Conservation (phyloP, 208 protist genomes). For the Ichthyophonus hoferi region DNA sequence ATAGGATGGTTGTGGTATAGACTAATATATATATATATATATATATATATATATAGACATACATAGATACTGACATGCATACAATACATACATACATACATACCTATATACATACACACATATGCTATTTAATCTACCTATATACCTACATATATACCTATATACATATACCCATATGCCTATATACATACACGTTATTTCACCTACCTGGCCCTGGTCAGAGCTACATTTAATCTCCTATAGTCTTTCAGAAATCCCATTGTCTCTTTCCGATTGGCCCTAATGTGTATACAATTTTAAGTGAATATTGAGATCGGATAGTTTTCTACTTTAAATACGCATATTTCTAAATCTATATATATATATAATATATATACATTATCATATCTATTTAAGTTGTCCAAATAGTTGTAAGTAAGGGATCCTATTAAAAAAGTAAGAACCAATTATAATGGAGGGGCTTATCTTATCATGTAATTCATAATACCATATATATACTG, state of each 20-base stretch:
- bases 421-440: no score
- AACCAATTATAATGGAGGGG: no score
- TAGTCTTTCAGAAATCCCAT: slow-evolving; percentile 24
- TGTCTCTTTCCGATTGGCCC: not conserved
- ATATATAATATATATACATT: slow-evolving; percentile 4
- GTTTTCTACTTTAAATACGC: not conserved
- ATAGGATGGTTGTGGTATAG: no score
- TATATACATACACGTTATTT: not conserved
- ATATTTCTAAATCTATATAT: not conserved
- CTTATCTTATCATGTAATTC: no score
- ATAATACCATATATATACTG: no score
- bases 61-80: no score
- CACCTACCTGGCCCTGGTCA: slow-evolving; percentile 12
- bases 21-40: no score
- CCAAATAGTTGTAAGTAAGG: no score
- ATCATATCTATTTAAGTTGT: not conserved
- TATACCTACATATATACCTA: not conserved
- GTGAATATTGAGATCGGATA: not conserved
- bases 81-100: no score
- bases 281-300: not conserved
- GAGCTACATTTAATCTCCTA: slow-evolving; percentile 13
- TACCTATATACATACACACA: no score
- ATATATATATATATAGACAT: no score
- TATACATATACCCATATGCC: not conserved
- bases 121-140: no score